Evolutionary conservation across 208 protist species (phyloP), one percentile per base, ranked within the genome.

Genomic region (Leptomonas pyrrhocoris): DNA sequence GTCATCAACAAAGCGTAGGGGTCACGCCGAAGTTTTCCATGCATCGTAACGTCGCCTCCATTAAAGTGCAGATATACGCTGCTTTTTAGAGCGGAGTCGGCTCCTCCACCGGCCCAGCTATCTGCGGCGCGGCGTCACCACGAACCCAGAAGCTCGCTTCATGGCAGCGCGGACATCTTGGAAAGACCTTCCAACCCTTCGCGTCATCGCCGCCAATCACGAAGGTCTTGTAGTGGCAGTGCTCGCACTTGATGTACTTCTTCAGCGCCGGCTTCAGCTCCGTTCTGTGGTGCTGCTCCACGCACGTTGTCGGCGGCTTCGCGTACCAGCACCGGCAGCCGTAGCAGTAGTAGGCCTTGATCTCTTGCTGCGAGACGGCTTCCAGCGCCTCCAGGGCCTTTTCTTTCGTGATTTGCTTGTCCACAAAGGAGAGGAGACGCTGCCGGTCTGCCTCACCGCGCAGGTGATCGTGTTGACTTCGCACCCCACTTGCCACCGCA

Each of bases 171-270:
- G 90, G 90, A 27, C 90, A 95, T 7, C 68, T 43, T 30, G 87
- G 87, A 54, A 91, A 74, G n/a, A 91, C 53, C 59, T 79, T 81
- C 74, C 68, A 86, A 0, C 86, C 79, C 23, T 76, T 71, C 30
- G 76, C 79, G 45, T 76, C 76, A 30, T 93, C 80, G 9, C 90
- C 90, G 19, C 72, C 72, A 34, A 95, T 68, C 18, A 93, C 57
- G 48, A 79, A 86, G 12, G 84, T 93, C 68, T 90, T 93, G 78
- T 93, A 91, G 30, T 54, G 40, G 74, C 90, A 95, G 61, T 88
- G 78, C 48, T 85, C 79, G 68, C 90, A 95, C 68, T 86, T 73
- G 68, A 92, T 83, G 63, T 85, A 93, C 66, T 80, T 81, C 57
- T 87, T 81, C 45, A 79, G 66, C 16, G 90, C 87, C 21, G 76